Conservation (phyloP, 768 basidiomycete genomes). For the Collybiopsis luxurians region DNA sequence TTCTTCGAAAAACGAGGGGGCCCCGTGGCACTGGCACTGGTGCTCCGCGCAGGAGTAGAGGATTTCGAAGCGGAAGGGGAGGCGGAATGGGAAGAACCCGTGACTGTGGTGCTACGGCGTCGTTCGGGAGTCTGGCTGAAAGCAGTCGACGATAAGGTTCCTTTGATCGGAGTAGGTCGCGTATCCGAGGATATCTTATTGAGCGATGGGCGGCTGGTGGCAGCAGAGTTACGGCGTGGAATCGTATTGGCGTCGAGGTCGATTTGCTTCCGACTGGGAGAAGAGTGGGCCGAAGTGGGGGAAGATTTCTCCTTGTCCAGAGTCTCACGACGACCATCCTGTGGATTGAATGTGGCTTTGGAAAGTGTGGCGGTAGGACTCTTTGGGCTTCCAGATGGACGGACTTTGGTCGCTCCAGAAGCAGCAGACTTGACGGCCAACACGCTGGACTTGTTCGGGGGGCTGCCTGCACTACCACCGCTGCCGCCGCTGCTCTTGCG, state of each 20-base stretch:
- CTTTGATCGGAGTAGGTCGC: neutral
- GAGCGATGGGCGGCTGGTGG: too few relatives aligned
- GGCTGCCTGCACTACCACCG: slow-evolving; percentile 41
- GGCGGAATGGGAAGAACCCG: slow-evolving; percentile 16
- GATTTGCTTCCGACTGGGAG: slow-evolving; percentile 56
- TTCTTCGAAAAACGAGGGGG: slow-evolving; percentile 26
- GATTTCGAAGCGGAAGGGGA: slow-evolving; percentile 10
- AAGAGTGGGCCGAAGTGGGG: slow-evolving; percentile 56
- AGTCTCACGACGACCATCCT: slow-evolving; percentile 24
- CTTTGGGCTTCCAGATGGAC: slow-evolving; percentile 53
- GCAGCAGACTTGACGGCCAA: slow-evolving; percentile 30
- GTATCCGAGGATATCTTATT: neutral
- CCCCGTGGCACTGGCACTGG: slow-evolving; percentile 25
- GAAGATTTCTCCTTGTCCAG: slow-evolving; percentile 33
- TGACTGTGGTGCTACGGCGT: slow-evolving; percentile 18
- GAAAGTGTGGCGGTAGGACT: slow-evolving; percentile 37
- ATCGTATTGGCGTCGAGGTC: slow-evolving; percentile 51
- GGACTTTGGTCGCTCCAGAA: slow-evolving; percentile 38
- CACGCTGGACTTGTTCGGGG: slow-evolving; percentile 36
- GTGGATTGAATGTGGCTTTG: slow-evolving; percentile 32
- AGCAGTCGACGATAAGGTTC: neutral
- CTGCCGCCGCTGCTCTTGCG: slow-evolving; percentile 47
- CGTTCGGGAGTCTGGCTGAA: slow-evolving; percentile 1
- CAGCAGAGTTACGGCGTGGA: slow-evolving; percentile 42
- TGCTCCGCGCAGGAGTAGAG: slow-evolving; percentile 12